Percentiles rank a stretch among this genome's conserved stretches.
These are phyloP conservation scores for Chrysanthemum lavandulifolium DNA, from an alignment of 129 eudicot genomes.

Conservation along the genomic window DNA sequence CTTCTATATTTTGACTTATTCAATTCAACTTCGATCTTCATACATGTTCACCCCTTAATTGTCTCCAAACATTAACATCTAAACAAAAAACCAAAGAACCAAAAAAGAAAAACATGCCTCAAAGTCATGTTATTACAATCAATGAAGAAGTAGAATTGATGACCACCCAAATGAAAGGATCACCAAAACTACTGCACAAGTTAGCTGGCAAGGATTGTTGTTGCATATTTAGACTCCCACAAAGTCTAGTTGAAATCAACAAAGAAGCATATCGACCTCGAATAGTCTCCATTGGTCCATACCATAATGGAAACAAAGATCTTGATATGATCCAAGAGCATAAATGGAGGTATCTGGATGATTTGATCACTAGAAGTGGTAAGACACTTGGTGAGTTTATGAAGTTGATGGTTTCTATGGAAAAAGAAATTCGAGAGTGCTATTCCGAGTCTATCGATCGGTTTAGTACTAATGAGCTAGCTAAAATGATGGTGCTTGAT, in stretches of 20 bases:
- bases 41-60: background rate
- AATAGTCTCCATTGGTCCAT: slow-evolving; percentile 41
- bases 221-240: slow-evolving; percentile 46
- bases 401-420: slow-evolving; percentile 9
- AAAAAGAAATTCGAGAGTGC: slow-evolving; percentile 21
- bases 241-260: slow-evolving; percentile 32
- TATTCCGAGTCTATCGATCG: slow-evolving; percentile 35
- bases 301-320: slow-evolving; percentile 32
- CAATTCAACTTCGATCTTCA: slow-evolving; percentile 20
- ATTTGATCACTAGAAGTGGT: slow-evolving; percentile 16
- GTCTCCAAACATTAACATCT: background rate
- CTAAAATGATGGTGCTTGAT: slow-evolving; percentile 47
- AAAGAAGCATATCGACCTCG: slow-evolving; percentile 37
- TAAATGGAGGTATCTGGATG: slow-evolving; percentile 37
- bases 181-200: slow-evolving; percentile 33
- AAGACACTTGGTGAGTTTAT: slow-evolving; percentile 22
- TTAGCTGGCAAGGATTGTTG: slow-evolving; percentile 34
- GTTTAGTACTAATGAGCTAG: slow-evolving; percentile 25
- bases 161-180: slow-evolving; percentile 18
- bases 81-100: slow-evolving; percentile 17
- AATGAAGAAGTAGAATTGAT: slow-evolving; percentile 22
- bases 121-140: slow-evolving; percentile 29
- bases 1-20: slow-evolving; percentile 12
- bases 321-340: slow-evolving; percentile 44
- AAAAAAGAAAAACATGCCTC: slow-evolving; percentile 3